These are phyloP conservation scores for Erucastrum elatum DNA, from an alignment of 345 rosid species.

Conservation along the genomic window DNA sequence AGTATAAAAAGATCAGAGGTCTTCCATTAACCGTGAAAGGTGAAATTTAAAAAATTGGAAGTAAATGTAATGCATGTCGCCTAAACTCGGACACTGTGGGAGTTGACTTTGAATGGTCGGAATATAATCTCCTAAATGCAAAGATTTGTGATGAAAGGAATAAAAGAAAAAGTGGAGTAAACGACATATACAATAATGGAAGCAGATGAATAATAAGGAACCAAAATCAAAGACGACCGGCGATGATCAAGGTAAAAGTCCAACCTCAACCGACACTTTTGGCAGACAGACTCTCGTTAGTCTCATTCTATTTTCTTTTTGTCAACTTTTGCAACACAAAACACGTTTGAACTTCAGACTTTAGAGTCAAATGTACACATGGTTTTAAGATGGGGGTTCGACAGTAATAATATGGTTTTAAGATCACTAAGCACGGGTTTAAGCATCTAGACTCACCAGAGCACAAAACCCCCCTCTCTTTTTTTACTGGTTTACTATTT, in stretches of 20 bases:
- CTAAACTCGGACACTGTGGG: slow-evolving; percentile 38
- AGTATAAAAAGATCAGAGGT: not conserved
- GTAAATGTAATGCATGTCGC: slow-evolving; percentile 38
- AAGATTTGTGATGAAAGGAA: slow-evolving; percentile 1
- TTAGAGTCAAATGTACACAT: slow-evolving; percentile 1
- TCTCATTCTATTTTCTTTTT: slow-evolving; percentile 8
- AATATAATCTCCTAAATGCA: slow-evolving; percentile 20
- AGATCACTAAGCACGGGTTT: not conserved
- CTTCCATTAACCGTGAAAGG: slow-evolving; percentile 5
- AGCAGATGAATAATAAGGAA: slow-evolving; percentile 21
- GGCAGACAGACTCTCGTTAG: slow-evolving; percentile 27
- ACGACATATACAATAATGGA: slow-evolving; percentile 26
- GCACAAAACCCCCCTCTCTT: not conserved
- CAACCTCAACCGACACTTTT: slow-evolving; percentile 25
- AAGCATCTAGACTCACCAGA: not conserved
- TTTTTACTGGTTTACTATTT: not conserved
- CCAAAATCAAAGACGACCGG: slow-evolving; percentile 35
- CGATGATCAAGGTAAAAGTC: slow-evolving; percentile 33
- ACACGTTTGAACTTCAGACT: slow-evolving; percentile 23
- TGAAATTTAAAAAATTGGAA: not conserved
- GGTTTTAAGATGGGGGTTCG: slow-evolving; percentile 16
- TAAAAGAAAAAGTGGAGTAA: not conserved
- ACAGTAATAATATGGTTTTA: slow-evolving; percentile 9
- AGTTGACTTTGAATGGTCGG: slow-evolving; percentile 37
- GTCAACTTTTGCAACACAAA: slow-evolving; percentile 37